Evolutionary conservation across 2,329 filamentous ascomycete species (phyloP).

Genomic region (Berkeleyomyces rouxiae): DNA sequence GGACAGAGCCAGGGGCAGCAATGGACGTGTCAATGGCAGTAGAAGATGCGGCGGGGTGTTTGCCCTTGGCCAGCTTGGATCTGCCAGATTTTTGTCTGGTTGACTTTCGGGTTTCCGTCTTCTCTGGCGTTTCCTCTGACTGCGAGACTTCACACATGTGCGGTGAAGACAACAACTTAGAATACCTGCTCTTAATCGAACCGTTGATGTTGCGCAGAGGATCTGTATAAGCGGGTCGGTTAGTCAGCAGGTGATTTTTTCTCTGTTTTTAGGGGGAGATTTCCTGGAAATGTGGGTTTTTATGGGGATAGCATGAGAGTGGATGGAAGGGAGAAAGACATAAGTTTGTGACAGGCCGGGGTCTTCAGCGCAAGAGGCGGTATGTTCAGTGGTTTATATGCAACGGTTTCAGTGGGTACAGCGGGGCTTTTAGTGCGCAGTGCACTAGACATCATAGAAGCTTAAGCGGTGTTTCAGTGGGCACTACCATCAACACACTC

Average conservation of each 20-base stretch:
- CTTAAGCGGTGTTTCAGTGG: neutral
- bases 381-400: too few species aligned
- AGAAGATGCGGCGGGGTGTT: neutral
- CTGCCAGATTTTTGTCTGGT: neutral
- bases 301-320: neutral
- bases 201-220: conserved; percentile 12
- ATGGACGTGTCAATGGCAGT: neutral
- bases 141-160: neutral
- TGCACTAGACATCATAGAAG: too few species aligned
- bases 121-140: neutral
- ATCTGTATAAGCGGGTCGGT: conserved; percentile 11
- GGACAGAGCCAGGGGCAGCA: neutral
- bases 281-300: conserved; percentile 1
- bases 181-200: conserved; percentile 11
- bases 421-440: too few species aligned
- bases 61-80: neutral
- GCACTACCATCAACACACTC: neutral
- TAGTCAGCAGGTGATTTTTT: conserved; percentile 10
- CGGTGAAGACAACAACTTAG: conserved; percentile 2
- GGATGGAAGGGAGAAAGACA: neutral
- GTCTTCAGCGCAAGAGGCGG: neutral
- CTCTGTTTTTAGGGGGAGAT: neutral
- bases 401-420: too few species aligned
- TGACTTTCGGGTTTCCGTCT: neutral
- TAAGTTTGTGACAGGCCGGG: neutral